Evolutionary conservation across 768 basidiomycete species (phyloP), one percentile per base, ranked within the genome.

Genomic region (Ephemerocybe angulata): DNA sequence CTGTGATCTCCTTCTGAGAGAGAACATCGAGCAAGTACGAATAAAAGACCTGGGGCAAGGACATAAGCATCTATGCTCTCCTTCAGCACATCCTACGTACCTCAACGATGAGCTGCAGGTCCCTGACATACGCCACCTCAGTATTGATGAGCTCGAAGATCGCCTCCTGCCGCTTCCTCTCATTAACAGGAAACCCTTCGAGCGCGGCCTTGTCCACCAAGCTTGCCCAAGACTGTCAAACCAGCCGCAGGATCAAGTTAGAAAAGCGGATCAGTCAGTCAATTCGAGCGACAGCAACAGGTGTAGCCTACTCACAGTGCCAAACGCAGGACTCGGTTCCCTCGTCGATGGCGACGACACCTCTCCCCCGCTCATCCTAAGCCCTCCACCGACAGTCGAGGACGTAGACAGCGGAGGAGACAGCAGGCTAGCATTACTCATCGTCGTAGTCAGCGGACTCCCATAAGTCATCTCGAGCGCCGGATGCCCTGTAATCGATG

Each of bases 91-190:
- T 7, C 21, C 13, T 11, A 8, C 78, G 44, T 55, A 91, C 94
- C 81, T 91, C 90, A 19, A 98, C 92, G 57, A 95, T 85, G 29
- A 96, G 78, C 64, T 99, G 96, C 27, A 98, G 69, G 66, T 95
- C 91, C 22, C 93, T 81, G 42, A 98, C 93, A 63, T 97, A 99
- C 0, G 89, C 83, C 7, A 77, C 80, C 68, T 99, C 96, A 0
- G 96, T 98, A 5, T 80, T 80, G 60, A 98, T 96, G 50, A 98
- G 78, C 71, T 99, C 96, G 61, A 98, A 98, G 50, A 97, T 96
- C 0, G 91, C 88, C 86, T 98, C 96, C 70, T 98, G 96, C 52
- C 95, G 79, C 55, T 85, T 86, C 42, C 95, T 79, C 67, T 98
- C 96, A 22, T 75, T 74, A 1, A 78, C 66, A 0, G 91, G 88